Conservation (phyloP, 2,329 filamentous ascomycete species). For the Nakataea oryzae region DNA sequence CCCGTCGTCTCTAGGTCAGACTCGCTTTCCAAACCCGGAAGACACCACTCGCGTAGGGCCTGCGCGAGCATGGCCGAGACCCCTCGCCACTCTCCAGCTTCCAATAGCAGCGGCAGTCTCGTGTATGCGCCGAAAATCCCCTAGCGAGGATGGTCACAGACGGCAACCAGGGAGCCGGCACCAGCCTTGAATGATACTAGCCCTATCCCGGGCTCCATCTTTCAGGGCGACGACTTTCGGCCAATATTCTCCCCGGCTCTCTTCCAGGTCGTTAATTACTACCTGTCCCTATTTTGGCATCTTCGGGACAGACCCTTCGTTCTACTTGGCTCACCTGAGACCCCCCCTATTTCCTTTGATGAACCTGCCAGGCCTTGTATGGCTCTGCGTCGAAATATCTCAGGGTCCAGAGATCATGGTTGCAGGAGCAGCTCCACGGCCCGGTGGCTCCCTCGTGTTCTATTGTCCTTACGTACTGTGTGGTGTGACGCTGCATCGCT, state of each 20-base stretch:
- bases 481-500: neutral
- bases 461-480: neutral
- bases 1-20: neutral
- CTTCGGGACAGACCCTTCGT: neutral
- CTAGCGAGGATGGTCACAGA: neutral
- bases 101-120: neutral
- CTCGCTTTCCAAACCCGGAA: neutral
- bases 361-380: neutral
- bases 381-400: neutral
- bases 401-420: neutral
- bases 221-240: too few relatives aligned
- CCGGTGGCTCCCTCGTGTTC: neutral
- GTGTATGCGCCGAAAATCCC: neutral
- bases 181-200: neutral
- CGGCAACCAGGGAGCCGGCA: neutral
- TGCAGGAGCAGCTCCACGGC: neutral
- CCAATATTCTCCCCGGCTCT: neutral
- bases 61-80: too few relatives aligned
- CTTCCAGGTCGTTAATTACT: neutral
- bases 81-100: neutral
- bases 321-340: neutral
- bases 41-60: too few relatives aligned
- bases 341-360: neutral
- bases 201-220: too few relatives aligned
- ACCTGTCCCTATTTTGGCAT: neutral